phyloP scores from a whole-genome alignment of 2,329 filamentous ascomycete species.

The Ophiocordyceps sinensis region DNA sequence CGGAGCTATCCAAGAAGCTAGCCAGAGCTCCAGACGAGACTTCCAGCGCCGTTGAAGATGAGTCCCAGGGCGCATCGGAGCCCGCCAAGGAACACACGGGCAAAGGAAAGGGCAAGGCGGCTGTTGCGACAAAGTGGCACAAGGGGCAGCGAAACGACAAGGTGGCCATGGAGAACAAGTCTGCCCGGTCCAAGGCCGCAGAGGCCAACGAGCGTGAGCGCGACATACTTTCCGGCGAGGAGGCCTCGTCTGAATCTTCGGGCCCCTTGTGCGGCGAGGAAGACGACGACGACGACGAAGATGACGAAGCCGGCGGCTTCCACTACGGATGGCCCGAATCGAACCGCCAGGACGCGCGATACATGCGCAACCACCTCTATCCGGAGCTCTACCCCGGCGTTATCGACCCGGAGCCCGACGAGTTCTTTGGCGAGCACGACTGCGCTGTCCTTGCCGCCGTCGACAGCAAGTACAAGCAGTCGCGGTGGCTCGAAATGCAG shows the following conservation, averaged over 20 bases:
- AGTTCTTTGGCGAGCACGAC: conserved; percentile 14
- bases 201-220: conserved; percentile 1
- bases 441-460: conserved; percentile 20
- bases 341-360: conserved; percentile 11
- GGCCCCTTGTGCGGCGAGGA: conserved; percentile 6
- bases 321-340: conserved; percentile 5
- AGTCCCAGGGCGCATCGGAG: not conserved
- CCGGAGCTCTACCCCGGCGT: conserved; percentile 14
- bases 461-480: conserved; percentile 16
- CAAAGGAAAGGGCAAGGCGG: conserved; percentile 3
- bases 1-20: not conserved
- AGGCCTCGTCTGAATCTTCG: conserved; percentile 9
- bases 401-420: conserved; percentile 9
- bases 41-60: not conserved
- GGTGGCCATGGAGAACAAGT: conserved; percentile 8
- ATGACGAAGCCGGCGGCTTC: not conserved
- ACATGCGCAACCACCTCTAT: conserved; percentile 17
- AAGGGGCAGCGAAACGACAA: conserved; percentile 8
- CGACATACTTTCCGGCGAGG: conserved; percentile 12
- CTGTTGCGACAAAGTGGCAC: conserved; percentile 5
- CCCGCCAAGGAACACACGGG: not conserved
- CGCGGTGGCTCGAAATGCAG: conserved; percentile 27
- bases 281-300: conserved; percentile 4
- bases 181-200: conserved; percentile 4
- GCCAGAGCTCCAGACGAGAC: not conserved